Base-by-base conservation (phyloP, 208 protist genomes). In the Acanthamoeba sp. region DNA sequence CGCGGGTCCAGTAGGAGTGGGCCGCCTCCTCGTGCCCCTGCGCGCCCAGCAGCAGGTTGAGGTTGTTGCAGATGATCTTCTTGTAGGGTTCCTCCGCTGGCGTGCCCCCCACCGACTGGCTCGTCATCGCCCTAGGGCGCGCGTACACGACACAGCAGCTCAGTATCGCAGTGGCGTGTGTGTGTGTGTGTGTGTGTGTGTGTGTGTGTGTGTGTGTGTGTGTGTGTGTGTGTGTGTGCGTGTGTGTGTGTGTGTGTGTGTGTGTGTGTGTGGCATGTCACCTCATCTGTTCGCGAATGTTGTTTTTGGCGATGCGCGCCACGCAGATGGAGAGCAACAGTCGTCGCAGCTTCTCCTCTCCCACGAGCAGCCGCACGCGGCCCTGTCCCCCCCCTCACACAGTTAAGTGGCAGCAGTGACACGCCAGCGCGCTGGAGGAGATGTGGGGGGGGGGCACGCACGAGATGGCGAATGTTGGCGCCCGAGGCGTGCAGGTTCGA, bases 261-360 rank as follows among this genome's bases (percentile, higher is more conserved):
- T 10, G 27, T 34, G 59, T n/a, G 16, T 66, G 5, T 66, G 64
- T 20, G 64, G 34, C 27, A 59, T 59, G 20, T 45, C 20, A 85
- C 76, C 76, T 24, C 76, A 85, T 85, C 45, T 85, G 76, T 18
- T 85, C 76, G 42, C 76, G 76, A 10, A 85, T 85, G 76, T 85
- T 85, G 76, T 85, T 85, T 27, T 85, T 85, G 76, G 45, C 76
- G 29, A 85, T 36, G 24, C 76, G 76, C 5, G 76, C 76, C 20
- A 85, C 76, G 45, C 76, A 85, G 22, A 85, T 85, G 27, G 76
- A 50, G 10, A 85, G 38, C 76, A 85, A 32, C 18, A 85, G 45
- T n/a, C n/a, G 36, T 6, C 42, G 36, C 45, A 85, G 45, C 40
- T 85, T 42, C 6, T 48, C 42, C 40, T 57, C 2, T 6, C 29